Evolutionary conservation across 306 rosid genomes (phyloP).

Genomic region (Inga laurina): DNA sequence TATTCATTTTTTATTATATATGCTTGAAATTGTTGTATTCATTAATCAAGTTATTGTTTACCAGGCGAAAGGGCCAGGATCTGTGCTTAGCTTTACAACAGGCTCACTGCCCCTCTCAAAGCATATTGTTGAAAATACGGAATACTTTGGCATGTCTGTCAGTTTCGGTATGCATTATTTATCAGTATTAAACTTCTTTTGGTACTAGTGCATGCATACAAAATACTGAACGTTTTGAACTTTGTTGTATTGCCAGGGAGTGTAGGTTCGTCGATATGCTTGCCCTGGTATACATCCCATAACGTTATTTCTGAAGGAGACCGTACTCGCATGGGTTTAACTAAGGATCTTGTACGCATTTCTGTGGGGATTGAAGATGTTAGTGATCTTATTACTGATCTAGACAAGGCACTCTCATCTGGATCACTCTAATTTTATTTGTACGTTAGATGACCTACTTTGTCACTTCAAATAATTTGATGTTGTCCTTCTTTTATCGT

Average conservation of each 20-base stretch:
- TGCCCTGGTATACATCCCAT: conserved; percentile 86
- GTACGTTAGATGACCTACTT: not conserved
- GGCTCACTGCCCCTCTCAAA: conserved; percentile 79
- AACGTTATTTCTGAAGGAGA: conserved; percentile 77
- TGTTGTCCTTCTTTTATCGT: too few relatives aligned
- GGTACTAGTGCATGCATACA: too few relatives aligned
- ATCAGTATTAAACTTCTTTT: too few relatives aligned
- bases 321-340: conserved; percentile 74
- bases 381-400: conserved; percentile 74
- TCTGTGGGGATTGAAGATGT: conserved; percentile 89
- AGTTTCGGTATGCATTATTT: conserved; percentile 69
- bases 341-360: conserved; percentile 77
- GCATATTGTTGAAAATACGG: conserved; percentile 84
- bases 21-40: not conserved
- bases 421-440: too few relatives aligned
- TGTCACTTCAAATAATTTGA: not conserved
- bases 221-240: not conserved
- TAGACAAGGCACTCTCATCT: conserved; percentile 62
- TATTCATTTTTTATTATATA: not conserved
- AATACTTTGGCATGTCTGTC: conserved; percentile 86
- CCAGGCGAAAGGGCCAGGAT: not conserved
- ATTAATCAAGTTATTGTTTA: too few relatives aligned
- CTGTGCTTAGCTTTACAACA: conserved; percentile 81
- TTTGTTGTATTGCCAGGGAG: conserved; percentile 55
- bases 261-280: conserved; percentile 80